A percentile compares a stretch with the other conserved stretches of the same genome.
phyloP scores from a whole-genome alignment of 495 filamentous ascomycete genomes.

The Penicillium riverlandense region DNA sequence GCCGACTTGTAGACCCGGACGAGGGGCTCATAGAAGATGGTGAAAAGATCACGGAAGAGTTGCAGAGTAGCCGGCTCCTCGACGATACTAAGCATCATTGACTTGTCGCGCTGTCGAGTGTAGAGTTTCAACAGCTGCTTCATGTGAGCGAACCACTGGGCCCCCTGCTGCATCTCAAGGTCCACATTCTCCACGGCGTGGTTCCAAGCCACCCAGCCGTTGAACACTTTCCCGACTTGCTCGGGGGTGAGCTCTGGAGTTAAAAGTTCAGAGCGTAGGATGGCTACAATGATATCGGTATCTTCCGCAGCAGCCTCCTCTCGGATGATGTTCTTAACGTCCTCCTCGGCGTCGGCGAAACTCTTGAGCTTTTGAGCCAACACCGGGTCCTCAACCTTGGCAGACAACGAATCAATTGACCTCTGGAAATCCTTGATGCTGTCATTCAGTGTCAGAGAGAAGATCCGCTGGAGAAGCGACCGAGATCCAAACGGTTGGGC shows the following conservation, averaged over 20 bases:
- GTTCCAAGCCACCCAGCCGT: constrained; percentile 96
- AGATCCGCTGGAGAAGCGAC: constrained; percentile 86
- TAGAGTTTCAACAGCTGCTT: constrained; percentile 94
- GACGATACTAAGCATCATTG: constrained; percentile 92
- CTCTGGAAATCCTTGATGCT: constrained; percentile 79
- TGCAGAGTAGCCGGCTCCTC: constrained; percentile 92
- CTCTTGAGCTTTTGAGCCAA: constrained; percentile 76
- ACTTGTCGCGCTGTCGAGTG: constrained; percentile 87
- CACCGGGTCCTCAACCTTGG: constrained; percentile 69
- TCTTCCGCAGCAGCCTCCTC: constrained; percentile 61
- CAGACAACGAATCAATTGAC: constrained; percentile 66
- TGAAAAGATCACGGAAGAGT: constrained; percentile 92
- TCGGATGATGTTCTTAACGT: constrained; percentile 64
- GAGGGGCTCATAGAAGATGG: constrained; percentile 97
- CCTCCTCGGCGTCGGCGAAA: constrained; percentile 68
- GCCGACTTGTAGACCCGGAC: constrained; percentile 97
- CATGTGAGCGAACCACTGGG: constrained; percentile 83
- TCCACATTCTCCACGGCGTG: constrained; percentile 88
- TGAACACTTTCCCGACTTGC: constrained; percentile 79
- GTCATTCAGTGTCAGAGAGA: constrained; percentile 84
- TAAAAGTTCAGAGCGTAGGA: constrained; percentile 69
- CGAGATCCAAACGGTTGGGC: constrained; percentile 89
- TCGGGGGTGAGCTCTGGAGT: constrained; percentile 58
- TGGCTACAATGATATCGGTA: constrained; percentile 75
- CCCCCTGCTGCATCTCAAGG: constrained; percentile 78